phyloP scores from a whole-genome alignment of 1,139 yeast genomes.

The Yamadazyma jaroonii region DNA sequence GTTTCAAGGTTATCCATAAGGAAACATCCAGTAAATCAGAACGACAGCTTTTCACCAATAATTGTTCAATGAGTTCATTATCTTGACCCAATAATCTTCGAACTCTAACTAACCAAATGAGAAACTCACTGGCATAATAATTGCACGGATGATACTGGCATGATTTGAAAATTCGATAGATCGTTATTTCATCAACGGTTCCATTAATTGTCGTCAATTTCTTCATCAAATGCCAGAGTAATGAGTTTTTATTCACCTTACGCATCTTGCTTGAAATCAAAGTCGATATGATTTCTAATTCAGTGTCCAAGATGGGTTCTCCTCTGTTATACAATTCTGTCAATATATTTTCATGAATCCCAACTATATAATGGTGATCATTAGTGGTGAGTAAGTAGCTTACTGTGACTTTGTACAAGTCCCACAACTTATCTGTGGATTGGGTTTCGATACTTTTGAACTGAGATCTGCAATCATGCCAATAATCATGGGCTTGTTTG shows the following conservation, averaged over 20 bases:
- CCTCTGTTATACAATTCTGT: conserved; percentile 13
- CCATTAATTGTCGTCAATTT: conserved; percentile 18
- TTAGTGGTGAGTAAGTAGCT: conserved; percentile 40
- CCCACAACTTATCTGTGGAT: conserved; percentile 3
- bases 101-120: conserved; percentile 29
- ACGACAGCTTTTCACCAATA: conserved; percentile 17
- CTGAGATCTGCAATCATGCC: conserved; percentile 20
- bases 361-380: conserved; percentile 36
- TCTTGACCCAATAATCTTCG: conserved; percentile 7
- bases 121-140: conserved; percentile 36
- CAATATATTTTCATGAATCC: conserved; percentile 27
- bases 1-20: conserved; percentile 27
- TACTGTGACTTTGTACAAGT: conserved; percentile 24
- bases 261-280: conserved; percentile 32
- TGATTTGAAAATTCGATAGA: conserved; percentile 24
- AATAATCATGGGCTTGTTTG: conserved; percentile 31
- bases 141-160: conserved; percentile 39
- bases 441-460: background rate
- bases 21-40: conserved; percentile 30
- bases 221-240: conserved; percentile 38
- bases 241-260: conserved; percentile 42
- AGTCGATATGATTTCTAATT: conserved; percentile 30
- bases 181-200: conserved; percentile 11
- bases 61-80: conserved; percentile 5
- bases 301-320: conserved; percentile 16